These are phyloP conservation scores for Amaranthus hypochondriacus DNA, from an alignment of 148 eudicot genomes.

Conservation along the genomic window DNA sequence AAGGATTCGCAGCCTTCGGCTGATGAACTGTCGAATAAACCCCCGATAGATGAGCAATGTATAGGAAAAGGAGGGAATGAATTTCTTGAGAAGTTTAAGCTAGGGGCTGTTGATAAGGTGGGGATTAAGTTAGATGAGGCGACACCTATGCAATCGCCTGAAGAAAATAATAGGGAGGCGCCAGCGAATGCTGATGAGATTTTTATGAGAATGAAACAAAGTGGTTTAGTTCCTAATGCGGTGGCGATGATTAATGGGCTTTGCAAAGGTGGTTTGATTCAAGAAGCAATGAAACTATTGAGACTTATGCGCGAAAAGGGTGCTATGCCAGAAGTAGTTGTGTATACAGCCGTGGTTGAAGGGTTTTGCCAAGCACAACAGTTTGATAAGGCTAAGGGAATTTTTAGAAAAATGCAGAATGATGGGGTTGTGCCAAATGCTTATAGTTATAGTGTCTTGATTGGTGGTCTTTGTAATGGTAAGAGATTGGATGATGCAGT, in stretches of 20 bases:
- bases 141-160: background rate
- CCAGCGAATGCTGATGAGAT: conserved; percentile 71
- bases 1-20: conserved; percentile 26
- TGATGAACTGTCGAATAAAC: conserved; percentile 25
- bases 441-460: conserved; percentile 57
- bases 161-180: conserved; percentile 30
- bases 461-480: conserved; percentile 53
- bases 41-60: conserved; percentile 18
- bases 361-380: conserved; percentile 84
- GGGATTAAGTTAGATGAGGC: conserved; percentile 6
- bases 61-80: conserved; percentile 29
- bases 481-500: conserved; percentile 70
- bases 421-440: conserved; percentile 76
- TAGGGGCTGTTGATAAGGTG: conserved; percentile 27
- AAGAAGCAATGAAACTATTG: conserved; percentile 89
- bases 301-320: conserved; percentile 88
- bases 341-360: conserved; percentile 88
- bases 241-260: conserved; percentile 94
- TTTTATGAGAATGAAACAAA: conserved; percentile 86
- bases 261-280: conserved; percentile 84
- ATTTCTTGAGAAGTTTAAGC: conserved; percentile 72
- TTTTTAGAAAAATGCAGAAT: conserved; percentile 78
- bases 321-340: conserved; percentile 80
- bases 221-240: conserved; percentile 81
- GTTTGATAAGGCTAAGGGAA: conserved; percentile 67